Conservation (phyloP, 495 filamentous ascomycete genomes). For the Penicillium lividum region DNA sequence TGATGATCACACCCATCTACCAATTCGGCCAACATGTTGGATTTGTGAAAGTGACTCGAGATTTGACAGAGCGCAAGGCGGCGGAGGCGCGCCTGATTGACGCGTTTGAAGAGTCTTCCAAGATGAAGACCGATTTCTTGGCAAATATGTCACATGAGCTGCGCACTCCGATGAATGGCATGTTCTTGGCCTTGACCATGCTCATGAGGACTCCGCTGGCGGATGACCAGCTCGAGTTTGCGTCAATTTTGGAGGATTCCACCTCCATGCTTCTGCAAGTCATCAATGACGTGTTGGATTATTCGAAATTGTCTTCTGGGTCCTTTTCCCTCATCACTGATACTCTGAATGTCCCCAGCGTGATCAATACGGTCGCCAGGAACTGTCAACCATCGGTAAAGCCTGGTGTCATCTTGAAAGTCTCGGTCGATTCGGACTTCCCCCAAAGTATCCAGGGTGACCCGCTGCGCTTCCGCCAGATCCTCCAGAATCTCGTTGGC, state of each 20-base stretch:
- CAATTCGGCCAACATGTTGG: slow-evolving; percentile 59
- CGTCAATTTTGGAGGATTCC: slow-evolving; percentile 77
- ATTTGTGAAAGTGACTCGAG: slow-evolving; percentile 66
- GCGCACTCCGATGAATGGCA: slow-evolving; percentile 76
- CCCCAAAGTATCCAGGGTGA: slow-evolving; percentile 58
- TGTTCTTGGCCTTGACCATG: slow-evolving; percentile 72
- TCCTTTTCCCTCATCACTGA: slow-evolving; percentile 76
- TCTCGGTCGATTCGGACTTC: slow-evolving; percentile 49
- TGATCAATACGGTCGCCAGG: slow-evolving; percentile 55
- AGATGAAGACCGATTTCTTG: slow-evolving; percentile 66
- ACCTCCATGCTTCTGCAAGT: slow-evolving; percentile 80
- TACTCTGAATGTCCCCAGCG: slow-evolving; percentile 63
- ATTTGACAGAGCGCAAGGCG: slow-evolving; percentile 61
- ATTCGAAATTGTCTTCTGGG: slow-evolving; percentile 84
- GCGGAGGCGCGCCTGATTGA: slow-evolving; percentile 58
- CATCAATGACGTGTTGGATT: slow-evolving; percentile 88
- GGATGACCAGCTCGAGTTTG: slow-evolving; percentile 70
- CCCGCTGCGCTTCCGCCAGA: slow-evolving; percentile 75
- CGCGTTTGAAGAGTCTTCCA: slow-evolving; percentile 65
- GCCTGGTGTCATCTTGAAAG: slow-evolving; percentile 56
- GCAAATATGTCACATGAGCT: slow-evolving; percentile 92
- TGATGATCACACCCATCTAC: slow-evolving; percentile 63
- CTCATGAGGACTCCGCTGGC: slow-evolving; percentile 66
- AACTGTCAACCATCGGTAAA: slow-evolving; percentile 55
- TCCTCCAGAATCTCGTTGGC: slow-evolving; percentile 82